Evolutionary conservation across 768 basidiomycete genomes (phyloP).

Genomic region (Suillus americanus): DNA sequence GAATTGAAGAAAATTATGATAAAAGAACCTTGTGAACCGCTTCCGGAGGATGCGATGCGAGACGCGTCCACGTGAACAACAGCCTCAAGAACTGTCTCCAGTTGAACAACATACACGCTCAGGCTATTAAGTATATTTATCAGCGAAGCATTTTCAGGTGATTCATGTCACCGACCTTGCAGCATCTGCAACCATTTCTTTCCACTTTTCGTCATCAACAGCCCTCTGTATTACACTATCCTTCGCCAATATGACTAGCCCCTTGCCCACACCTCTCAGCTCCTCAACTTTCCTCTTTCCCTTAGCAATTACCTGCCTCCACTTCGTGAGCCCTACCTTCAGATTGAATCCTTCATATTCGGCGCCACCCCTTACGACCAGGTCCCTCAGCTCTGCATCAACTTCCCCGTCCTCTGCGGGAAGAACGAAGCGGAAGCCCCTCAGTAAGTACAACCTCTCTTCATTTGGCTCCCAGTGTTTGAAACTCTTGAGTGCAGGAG

Average conservation of each 20-base stretch:
- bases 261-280: constrained; percentile 34
- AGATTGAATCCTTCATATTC: constrained; percentile 64
- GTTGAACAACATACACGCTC: constrained; percentile 42
- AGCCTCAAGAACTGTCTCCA: constrained; percentile 53
- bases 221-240: constrained; percentile 44
- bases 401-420: constrained; percentile 54
- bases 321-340: constrained; percentile 45
- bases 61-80: constrained; percentile 39
- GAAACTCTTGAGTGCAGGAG: constrained; percentile 46
- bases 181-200: constrained; percentile 49
- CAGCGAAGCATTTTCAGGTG: constrained; percentile 7
- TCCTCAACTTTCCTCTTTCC: constrained; percentile 47
- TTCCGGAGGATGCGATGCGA: constrained; percentile 23
- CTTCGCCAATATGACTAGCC: constrained; percentile 54
- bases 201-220: constrained; percentile 57
- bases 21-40: constrained; percentile 19
- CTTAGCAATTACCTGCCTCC: constrained; percentile 51
- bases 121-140: constrained; percentile 29
- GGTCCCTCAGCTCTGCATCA: constrained; percentile 48
- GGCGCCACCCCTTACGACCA: constrained; percentile 58
- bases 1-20: neutral
- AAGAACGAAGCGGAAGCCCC: constrained; percentile 56
- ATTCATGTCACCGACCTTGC: constrained; percentile 39
- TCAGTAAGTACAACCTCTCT: constrained; percentile 55
- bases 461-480: constrained; percentile 70